Evolutionary conservation across 768 basidiomycete genomes (phyloP).

Genomic region (Serendipita vermifera): DNA sequence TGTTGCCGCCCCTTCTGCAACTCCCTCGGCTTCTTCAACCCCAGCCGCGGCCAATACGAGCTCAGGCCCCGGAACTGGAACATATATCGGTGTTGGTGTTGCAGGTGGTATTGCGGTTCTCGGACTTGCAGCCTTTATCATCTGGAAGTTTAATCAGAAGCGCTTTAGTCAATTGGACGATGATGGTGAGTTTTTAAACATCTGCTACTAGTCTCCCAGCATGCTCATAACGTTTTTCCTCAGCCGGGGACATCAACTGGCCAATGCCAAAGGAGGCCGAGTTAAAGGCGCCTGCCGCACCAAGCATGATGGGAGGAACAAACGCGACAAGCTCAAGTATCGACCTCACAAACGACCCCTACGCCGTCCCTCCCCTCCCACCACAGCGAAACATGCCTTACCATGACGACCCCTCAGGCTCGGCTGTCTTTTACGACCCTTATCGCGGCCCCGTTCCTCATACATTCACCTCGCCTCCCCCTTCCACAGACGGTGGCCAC

Average conservation of each 20-base stretch:
- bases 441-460: conserved; percentile 65
- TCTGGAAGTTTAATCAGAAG: conserved; percentile 81
- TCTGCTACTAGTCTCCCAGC: conserved; percentile 10
- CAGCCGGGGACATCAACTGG: conserved; percentile 84
- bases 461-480: conserved; percentile 32
- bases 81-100: conserved; percentile 60
- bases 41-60: neutral
- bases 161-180: conserved; percentile 56
- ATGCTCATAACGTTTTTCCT: neutral
- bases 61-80: conserved; percentile 13
- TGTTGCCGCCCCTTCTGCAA: conserved; percentile 6
- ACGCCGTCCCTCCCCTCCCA: conserved; percentile 71
- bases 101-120: conserved; percentile 66
- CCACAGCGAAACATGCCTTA: conserved; percentile 67
- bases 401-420: conserved; percentile 48
- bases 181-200: conserved; percentile 44
- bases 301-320: conserved; percentile 14
- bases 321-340: conserved; percentile 34
- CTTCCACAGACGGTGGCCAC: conserved; percentile 22
- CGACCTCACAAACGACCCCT: conserved; percentile 30
- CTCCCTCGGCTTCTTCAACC: conserved; percentile 12
- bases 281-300: conserved; percentile 44
- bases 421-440: conserved; percentile 56
- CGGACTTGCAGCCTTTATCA: conserved; percentile 57
- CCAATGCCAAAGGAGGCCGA: conserved; percentile 59